Percentiles rank a stretch among this genome's conserved stretches.
phyloP scores from a whole-genome alignment of 352 stramenopile genomes.

The Phytophthora pinifolia region DNA sequence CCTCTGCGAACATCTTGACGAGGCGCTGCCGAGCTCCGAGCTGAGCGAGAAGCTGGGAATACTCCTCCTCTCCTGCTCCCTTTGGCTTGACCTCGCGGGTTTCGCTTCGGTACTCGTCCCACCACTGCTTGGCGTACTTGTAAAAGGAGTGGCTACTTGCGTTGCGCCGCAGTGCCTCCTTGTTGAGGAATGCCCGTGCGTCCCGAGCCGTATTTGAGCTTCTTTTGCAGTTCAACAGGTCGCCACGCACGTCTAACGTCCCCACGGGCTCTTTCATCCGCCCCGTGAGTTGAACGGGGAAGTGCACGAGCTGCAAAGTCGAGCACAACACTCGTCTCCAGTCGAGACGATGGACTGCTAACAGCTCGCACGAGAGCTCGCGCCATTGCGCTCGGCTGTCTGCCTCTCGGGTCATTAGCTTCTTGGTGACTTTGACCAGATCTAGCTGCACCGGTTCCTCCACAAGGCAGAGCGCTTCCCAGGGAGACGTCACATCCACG shows the following conservation, averaged over 20 bases:
- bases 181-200: conserved; percentile 47
- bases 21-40: conserved; percentile 35
- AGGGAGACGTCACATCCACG: conserved; percentile 60
- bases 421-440: conserved; percentile 64
- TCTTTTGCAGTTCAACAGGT: conserved; percentile 63
- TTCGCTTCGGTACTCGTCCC: conserved; percentile 71
- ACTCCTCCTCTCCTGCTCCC: conserved; percentile 21
- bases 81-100: conserved; percentile 17
- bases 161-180: conserved; percentile 56
- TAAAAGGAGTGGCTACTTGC: conserved; percentile 68
- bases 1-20: conserved; percentile 86
- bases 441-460: conserved; percentile 63
- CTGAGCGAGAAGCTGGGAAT: conserved; percentile 15
- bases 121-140: conserved; percentile 85
- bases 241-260: conserved; percentile 65
- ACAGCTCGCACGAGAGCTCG: conserved; percentile 53
- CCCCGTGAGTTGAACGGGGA: conserved; percentile 62
- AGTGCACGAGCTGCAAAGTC: conserved; percentile 64
- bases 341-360: conserved; percentile 70
- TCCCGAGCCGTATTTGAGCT: conserved; percentile 46
- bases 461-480: conserved; percentile 67
- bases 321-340: conserved; percentile 81
- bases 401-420: conserved; percentile 28
- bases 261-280: conserved; percentile 72
- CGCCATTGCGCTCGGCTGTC: conserved; percentile 30